A percentile compares a stretch with the other conserved stretches of the same genome.
Conservation (phyloP, 2,329 filamentous ascomycete species). For the Dothidotthia symphoricarpi region DNA sequence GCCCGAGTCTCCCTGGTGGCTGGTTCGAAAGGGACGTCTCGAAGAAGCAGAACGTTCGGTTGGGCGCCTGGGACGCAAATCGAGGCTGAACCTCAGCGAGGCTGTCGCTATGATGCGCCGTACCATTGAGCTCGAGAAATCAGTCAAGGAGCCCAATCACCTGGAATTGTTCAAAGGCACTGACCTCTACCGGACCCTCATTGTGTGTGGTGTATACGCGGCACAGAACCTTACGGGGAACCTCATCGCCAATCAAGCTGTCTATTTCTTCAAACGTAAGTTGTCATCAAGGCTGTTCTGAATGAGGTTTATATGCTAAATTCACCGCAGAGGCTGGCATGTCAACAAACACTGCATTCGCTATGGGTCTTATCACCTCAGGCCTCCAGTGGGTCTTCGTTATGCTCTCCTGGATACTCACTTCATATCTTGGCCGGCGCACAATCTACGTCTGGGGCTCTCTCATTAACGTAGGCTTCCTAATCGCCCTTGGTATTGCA, state of each 20-base stretch:
- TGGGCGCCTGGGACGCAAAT: slow-evolving; percentile 50
- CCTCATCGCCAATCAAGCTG: slow-evolving; percentile 62
- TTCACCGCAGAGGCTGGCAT: slow-evolving; percentile 60
- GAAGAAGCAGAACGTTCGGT: slow-evolving; percentile 49
- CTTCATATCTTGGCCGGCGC: slow-evolving; percentile 61
- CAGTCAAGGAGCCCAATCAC: slow-evolving; percentile 48
- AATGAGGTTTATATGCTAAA: slow-evolving; percentile 24
- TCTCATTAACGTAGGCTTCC: slow-evolving; percentile 53
- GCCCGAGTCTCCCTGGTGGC: slow-evolving; percentile 55
- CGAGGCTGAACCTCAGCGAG: slow-evolving; percentile 44
- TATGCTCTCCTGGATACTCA: slow-evolving; percentile 67
- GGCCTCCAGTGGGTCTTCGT: slow-evolving; percentile 61
- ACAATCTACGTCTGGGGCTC: slow-evolving; percentile 64
- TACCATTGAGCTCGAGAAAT: slow-evolving; percentile 55
- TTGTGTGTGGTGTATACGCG: slow-evolving; percentile 58
- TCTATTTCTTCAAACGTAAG: slow-evolving; percentile 60
- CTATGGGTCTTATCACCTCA: slow-evolving; percentile 63
- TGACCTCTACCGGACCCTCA: slow-evolving; percentile 55
- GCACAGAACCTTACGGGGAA: slow-evolving; percentile 63
- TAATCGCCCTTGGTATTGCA: slow-evolving; percentile 60
- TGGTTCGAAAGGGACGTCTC: slow-evolving; percentile 47
- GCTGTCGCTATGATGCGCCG: slow-evolving; percentile 61
- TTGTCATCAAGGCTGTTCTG: slow-evolving; percentile 11
- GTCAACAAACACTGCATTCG: slow-evolving; percentile 55
- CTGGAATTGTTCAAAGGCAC: slow-evolving; percentile 57